These are phyloP conservation scores for Ustilago lituana DNA, from an alignment of 1,284 basidiomycete genomes.

Conservation along the genomic window DNA sequence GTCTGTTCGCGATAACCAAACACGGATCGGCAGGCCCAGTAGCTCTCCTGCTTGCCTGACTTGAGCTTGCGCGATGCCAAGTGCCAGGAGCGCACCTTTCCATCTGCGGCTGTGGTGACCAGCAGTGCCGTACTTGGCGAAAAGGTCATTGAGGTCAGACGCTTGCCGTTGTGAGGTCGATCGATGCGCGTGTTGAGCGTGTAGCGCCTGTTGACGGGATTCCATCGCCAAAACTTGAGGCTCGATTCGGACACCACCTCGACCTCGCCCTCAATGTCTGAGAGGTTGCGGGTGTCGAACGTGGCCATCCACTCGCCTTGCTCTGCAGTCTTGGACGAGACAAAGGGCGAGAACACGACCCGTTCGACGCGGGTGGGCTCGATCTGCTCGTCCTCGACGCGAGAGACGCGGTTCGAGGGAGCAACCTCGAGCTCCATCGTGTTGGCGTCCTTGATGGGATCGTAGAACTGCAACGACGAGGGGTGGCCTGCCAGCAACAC, in stretches of 20 bases:
- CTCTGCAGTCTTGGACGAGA: slow-evolving; percentile 23
- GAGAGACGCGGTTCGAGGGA: slow-evolving; percentile 89
- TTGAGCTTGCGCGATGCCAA: slow-evolving; percentile 50
- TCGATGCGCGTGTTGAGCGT: slow-evolving; percentile 87
- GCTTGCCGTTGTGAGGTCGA: slow-evolving; percentile 79
- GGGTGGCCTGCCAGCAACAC: slow-evolving; percentile 92
- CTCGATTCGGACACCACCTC: slow-evolving; percentile 79
- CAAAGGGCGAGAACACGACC: slow-evolving; percentile 73
- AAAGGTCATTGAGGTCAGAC: slow-evolving; percentile 79
- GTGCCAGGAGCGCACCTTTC: slow-evolving; percentile 77
- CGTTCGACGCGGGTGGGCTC: slow-evolving; percentile 81
- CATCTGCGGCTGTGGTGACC: slow-evolving; percentile 77
- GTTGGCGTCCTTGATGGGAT: slow-evolving; percentile 77
- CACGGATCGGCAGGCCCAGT: slow-evolving; percentile 62
- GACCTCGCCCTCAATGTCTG: slow-evolving; percentile 17
- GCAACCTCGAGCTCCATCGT: slow-evolving; percentile 89
- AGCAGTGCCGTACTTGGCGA: slow-evolving; percentile 68
- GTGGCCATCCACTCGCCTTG: slow-evolving; percentile 86
- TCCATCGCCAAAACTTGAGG: slow-evolving; percentile 92
- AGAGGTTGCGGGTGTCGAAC: slow-evolving; percentile 75
- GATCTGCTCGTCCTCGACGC: slow-evolving; percentile 80
- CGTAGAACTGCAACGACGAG: slow-evolving; percentile 90
- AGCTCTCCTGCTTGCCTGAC: slow-evolving; percentile 52
- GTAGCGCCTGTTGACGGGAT: slow-evolving; percentile 67
- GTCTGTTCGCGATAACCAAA: slow-evolving; percentile 57